Conservation (phyloP, 176 grass and related monocot genomes). For the Bonia amplexicaulis region DNA sequence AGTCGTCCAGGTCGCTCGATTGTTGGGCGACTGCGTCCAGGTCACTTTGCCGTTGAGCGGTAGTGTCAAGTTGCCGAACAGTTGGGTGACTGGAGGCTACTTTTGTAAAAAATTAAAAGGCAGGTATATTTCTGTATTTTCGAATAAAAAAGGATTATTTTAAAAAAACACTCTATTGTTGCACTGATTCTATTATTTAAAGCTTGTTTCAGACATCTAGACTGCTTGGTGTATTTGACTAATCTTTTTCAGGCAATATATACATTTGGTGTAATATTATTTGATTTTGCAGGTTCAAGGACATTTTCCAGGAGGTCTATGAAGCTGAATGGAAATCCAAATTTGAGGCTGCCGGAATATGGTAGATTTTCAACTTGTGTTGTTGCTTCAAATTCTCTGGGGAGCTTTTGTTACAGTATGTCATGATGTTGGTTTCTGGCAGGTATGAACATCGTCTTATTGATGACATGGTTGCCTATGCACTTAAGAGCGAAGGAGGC, state of each 20-base stretch:
- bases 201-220: background rate
- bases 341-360: slow-evolving; percentile 84
- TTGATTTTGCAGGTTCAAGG: slow-evolving; percentile 71
- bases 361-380: slow-evolving; percentile 37
- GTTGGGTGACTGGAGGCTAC: no score
- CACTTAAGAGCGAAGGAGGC: slow-evolving; percentile 86
- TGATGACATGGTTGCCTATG: slow-evolving; percentile 99
- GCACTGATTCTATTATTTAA: background rate
- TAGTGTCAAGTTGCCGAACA: no score
- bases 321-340: slow-evolving; percentile 91
- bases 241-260: background rate
- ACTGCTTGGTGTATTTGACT: background rate
- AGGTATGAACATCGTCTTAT: slow-evolving; percentile 98
- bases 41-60: no score
- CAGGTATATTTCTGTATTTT: no score
- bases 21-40: no score
- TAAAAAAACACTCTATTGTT: no score
- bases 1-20: no score
- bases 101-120: no score
- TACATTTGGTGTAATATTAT: slow-evolving; percentile 20
- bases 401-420: background rate
- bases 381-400: background rate
- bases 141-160: no score
- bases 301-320: slow-evolving; percentile 98
- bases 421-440: slow-evolving; percentile 9